Conservation (phyloP, 2,329 filamentous ascomycete genomes). For the Periconia sp. region DNA sequence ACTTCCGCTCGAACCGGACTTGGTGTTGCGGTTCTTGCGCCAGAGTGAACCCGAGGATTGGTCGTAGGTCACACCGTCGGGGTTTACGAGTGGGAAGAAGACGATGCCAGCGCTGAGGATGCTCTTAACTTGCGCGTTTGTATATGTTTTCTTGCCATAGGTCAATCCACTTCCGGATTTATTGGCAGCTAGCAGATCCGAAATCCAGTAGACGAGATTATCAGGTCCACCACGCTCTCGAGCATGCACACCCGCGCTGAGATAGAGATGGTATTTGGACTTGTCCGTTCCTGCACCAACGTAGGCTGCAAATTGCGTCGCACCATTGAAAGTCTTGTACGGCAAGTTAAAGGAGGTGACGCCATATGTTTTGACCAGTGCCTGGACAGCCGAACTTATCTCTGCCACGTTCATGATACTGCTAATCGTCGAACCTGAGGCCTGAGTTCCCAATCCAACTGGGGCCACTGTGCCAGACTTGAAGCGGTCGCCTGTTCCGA, state of each 20-base stretch:
- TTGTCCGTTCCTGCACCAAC: constrained; percentile 53
- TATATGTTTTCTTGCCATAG: constrained; percentile 61
- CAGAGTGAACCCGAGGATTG: constrained; percentile 40
- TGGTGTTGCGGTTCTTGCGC: constrained; percentile 48
- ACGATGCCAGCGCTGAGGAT: constrained; percentile 62
- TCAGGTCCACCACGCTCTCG: constrained; percentile 65
- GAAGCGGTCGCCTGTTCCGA: constrained; percentile 50
- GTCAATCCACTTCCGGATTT: constrained; percentile 57
- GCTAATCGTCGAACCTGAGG: constrained; percentile 40
- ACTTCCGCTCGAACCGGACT: constrained; percentile 41
- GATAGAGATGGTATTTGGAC: constrained; percentile 55
- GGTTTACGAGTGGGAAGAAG: constrained; percentile 49
- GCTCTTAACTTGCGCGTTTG: constrained; percentile 57
- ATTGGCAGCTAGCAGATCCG: constrained; percentile 63
- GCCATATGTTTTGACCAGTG: constrained; percentile 50
- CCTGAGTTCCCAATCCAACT: constrained; percentile 50
- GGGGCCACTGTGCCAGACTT: constrained; percentile 49
- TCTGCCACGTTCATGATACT: constrained; percentile 56
- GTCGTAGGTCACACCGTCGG: constrained; percentile 42
- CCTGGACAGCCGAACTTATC: constrained; percentile 52
- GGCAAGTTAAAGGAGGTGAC: constrained; percentile 52
- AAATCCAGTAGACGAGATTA: constrained; percentile 63
- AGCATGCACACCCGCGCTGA: constrained; percentile 62
- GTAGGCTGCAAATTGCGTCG: constrained; percentile 47
- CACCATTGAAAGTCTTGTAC: constrained; percentile 52